Evolutionary conservation across 352 stramenopile genomes (phyloP), one percentile per base, ranked within the genome.

Genomic region (Pythium rhizo-oryzae): DNA sequence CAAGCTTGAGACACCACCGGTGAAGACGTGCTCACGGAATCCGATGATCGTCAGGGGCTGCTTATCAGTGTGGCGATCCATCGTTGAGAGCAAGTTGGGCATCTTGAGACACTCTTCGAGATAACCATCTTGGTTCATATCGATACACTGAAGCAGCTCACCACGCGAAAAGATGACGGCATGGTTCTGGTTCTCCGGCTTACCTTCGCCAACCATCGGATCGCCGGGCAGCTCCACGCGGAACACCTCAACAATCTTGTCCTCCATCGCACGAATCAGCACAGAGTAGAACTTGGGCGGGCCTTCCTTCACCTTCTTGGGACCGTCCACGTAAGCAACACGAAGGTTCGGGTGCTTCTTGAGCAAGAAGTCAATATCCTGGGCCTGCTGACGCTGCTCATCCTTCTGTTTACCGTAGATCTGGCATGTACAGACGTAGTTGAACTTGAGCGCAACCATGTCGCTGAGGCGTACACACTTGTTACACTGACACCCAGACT

Each of bases 81-180:
- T 92, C 4, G 86, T 94, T 4, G 86, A 90, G 18, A 95, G 72
- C 57, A 95, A 59, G 62, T 93, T 93, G 4, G 85, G 85, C 79
- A 95, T 88, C 75, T 93, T 93, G 49, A 95, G 37, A 13, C 72
- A 84, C 61, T 95, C 87, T 65, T 96, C 89, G 1, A 95, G 71
- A 67, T 94, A 94, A 0, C 80, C 83, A 47, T 96, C 89, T 71
- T 96, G 89, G 70, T 96, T 96, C 89, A 95, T 95, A 85, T 96
- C 89, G 54, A 96, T 96, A 90, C 84, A 93, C 77, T 96, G 89
- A 8, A 96, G 65, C 55, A 94, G 71, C 60, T 96, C 89, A 41
- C 89, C 89, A 44, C 87, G 85, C 55, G 87, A 92, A 67, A 96
- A 96, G 41, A 95, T 89, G 52, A 96, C 85, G 9, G 89, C 89